Evolutionary conservation across 2,329 filamentous ascomycete genomes (phyloP).

Genomic region (Colletotrichum sp.): DNA sequence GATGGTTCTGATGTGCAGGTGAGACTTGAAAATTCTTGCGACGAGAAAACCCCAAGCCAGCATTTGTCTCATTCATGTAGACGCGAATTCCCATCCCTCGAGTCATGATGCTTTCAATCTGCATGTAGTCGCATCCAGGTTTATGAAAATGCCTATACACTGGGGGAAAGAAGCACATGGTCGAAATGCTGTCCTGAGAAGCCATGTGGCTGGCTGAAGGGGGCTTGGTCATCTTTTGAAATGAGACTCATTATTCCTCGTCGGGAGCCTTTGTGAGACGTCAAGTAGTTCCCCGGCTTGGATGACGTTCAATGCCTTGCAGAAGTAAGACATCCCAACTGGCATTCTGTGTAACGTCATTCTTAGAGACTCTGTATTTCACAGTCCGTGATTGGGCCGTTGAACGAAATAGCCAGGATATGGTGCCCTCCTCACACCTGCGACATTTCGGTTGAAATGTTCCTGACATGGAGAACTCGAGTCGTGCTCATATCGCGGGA

Average conservation of each 20-base stretch:
- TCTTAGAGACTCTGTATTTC: not conserved
- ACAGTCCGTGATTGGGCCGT: not conserved
- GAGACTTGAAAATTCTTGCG: not conserved
- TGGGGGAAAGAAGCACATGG: not conserved
- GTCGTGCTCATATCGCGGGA: not conserved
- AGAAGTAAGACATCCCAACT: not conserved
- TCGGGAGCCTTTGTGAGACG: not conserved
- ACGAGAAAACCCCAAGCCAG: not conserved
- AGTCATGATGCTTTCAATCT: not conserved
- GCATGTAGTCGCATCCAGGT: not conserved
- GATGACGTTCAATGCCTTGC: not conserved
- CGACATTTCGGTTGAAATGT: not conserved
- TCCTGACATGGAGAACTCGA: not conserved
- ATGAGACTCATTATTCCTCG: not conserved
- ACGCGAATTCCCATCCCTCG: not conserved
- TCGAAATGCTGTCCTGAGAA: not conserved
- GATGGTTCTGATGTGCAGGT: not conserved
- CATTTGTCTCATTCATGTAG: not conserved
- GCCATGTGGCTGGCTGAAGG: not conserved
- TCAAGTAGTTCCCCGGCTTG: not conserved
- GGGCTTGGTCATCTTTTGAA: not conserved
- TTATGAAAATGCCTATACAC: not conserved
- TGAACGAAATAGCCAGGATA: not conserved
- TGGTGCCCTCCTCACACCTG: not conserved
- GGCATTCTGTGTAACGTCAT: not conserved